A percentile compares a stretch with the other conserved stretches of the same genome.
Conservation (phyloP, 257 asterid genomes). For the Solanum gracilifrons region DNA sequence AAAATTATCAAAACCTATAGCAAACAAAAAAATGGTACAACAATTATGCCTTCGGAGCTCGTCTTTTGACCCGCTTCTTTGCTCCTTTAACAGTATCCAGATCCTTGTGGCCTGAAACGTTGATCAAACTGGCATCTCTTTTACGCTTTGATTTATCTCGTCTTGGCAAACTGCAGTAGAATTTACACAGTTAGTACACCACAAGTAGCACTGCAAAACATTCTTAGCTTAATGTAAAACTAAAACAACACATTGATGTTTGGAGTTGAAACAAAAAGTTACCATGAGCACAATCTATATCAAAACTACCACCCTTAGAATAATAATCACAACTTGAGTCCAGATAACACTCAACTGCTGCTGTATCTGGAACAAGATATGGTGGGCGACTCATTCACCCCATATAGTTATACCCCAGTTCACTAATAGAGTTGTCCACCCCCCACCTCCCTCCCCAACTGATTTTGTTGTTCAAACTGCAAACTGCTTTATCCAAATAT, state of each 20-base stretch:
- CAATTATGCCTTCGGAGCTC: not conserved
- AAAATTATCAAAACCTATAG: not conserved
- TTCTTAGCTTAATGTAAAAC: not conserved
- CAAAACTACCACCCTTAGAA: not conserved
- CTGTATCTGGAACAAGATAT: not conserved
- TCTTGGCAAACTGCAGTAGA: constrained; percentile 30
- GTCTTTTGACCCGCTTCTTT: not conserved
- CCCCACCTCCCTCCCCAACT: not conserved
- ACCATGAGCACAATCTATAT: not conserved
- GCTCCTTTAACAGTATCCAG: not conserved
- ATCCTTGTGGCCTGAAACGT: constrained; percentile 3
- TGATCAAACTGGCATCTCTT: constrained; percentile 14
- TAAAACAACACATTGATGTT: not conserved
- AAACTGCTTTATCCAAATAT: not conserved
- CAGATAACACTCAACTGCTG: not conserved
- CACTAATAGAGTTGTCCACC: not conserved
- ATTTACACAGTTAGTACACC: not conserved
- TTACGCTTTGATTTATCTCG: constrained; percentile 15
- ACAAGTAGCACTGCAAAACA: not conserved
- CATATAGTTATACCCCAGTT: not conserved
- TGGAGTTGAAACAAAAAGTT: not conserved
- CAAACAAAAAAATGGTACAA: not conserved
- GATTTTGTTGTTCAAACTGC: not conserved
- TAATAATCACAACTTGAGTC: not conserved
- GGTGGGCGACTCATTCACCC: not conserved